A percentile compares a stretch with the other conserved stretches of the same genome.
phyloP scores from a whole-genome alignment of 495 filamentous ascomycete species.

The Amniculicola lignicola region DNA sequence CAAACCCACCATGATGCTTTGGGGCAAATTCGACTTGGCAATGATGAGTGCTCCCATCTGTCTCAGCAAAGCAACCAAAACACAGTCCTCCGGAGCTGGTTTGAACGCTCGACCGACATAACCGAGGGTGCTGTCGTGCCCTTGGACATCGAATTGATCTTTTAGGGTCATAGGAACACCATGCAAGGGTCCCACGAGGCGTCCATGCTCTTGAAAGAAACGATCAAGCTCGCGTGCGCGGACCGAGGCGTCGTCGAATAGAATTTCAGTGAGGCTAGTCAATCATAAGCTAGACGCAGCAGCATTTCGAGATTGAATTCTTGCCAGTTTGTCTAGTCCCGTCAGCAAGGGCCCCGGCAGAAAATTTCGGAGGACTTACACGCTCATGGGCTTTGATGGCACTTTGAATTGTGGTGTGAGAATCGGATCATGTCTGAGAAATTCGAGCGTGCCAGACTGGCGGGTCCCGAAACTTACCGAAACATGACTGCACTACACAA shows the following conservation, averaged over 20 bases:
- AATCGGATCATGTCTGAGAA: slow-evolving; percentile 4
- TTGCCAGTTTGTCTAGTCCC: slow-evolving; percentile 29
- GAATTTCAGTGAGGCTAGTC: slow-evolving; percentile 31
- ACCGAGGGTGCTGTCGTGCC: slow-evolving; percentile 34
- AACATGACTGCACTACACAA: slow-evolving; percentile 50
- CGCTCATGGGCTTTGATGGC: slow-evolving; percentile 20
- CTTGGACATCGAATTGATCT: slow-evolving; percentile 36
- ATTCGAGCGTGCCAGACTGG: neutral
- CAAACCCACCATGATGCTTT: slow-evolving; percentile 46
- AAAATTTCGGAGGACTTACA: slow-evolving; percentile 17
- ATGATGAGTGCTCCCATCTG: slow-evolving; percentile 46
- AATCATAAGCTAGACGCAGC: neutral
- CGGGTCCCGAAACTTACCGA: slow-evolving; percentile 42
- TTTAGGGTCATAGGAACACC: slow-evolving; percentile 36
- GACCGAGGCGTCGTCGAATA: slow-evolving; percentile 31
- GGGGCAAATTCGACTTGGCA: slow-evolving; percentile 43
- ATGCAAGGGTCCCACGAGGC: slow-evolving; percentile 32
- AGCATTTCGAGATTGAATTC: neutral
- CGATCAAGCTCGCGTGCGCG: slow-evolving; percentile 26
- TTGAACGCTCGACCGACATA: slow-evolving; percentile 35
- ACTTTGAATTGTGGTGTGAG: slow-evolving; percentile 29
- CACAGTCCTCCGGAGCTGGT: slow-evolving; percentile 25
- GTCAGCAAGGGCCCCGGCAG: slow-evolving; percentile 11
- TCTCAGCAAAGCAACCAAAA: slow-evolving; percentile 47
- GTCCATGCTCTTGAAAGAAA: slow-evolving; percentile 30